Evolutionary conservation across 305 asterid genomes (phyloP).

Genomic region (Rubia balearica): DNA sequence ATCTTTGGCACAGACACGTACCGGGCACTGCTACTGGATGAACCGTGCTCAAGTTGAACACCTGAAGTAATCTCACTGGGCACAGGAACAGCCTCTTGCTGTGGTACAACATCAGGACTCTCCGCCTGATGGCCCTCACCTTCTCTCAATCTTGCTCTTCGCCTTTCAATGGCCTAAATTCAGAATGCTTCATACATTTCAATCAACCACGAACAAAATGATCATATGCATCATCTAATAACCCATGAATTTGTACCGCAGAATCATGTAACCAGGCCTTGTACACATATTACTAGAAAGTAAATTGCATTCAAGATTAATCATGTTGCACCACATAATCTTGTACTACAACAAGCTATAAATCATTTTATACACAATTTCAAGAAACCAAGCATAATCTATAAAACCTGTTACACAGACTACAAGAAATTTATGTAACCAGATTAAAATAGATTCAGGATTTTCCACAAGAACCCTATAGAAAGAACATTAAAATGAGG

Average conservation of each 20-base stretch:
- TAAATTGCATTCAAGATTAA: no score
- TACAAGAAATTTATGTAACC: neutral
- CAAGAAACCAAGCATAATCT: neutral
- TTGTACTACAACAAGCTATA: no score
- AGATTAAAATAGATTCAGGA: neutral
- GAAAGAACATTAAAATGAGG: neutral
- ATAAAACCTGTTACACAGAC: neutral
- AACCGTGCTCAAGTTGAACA: conserved; percentile 59
- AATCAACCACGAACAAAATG: neutral
- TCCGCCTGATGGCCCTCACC: conserved; percentile 43
- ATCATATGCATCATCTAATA: neutral
- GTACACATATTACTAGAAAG: neutral
- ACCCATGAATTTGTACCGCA: neutral
- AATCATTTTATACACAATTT: neutral
- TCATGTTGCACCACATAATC: no score
- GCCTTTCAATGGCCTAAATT: conserved; percentile 57
- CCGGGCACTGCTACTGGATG: conserved; percentile 23
- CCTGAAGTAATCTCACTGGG: conserved; percentile 37
- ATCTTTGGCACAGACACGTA: conserved; percentile 53
- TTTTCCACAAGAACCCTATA: neutral
- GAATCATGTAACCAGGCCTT: neutral
- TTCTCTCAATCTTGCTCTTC: conserved; percentile 45
- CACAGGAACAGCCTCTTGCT: conserved; percentile 37
- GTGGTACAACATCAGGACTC: conserved; percentile 34
- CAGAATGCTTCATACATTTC: neutral